Evolutionary conservation across 2,329 filamentous ascomycete genomes (phyloP), one percentile per base, ranked within the genome.

Genomic region (Colletotrichum echinochloae): DNA sequence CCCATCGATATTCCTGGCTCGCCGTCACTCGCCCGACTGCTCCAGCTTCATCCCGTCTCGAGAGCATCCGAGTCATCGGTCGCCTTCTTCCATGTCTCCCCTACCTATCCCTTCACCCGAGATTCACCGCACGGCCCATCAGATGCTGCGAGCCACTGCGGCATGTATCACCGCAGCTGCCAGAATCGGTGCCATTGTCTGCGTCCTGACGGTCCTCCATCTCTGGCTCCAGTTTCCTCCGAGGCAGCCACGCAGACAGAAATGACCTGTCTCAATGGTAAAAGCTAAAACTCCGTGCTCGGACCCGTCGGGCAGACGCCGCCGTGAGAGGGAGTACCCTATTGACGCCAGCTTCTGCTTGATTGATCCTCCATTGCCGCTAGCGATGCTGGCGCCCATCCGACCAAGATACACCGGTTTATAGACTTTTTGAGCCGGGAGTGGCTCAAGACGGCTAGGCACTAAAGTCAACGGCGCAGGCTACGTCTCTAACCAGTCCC

Each of bases 321-420:
- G 39, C 33, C 62, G 41, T 57, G 39, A 52, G n/a, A 37, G 14
- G 18, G 41, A n/a, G 18, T 23, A n/a, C n/a, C n/a, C n/a, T n/a
- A 33, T 30, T 46, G 39, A 56, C 61, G 49, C 49, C 37, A 39
- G 41, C 60, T 46, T 37, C 51, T 28, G 5, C 46, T 23, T 18
- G 48, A 37, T 60, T 68, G 28, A n/a, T 41, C 30, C 18, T 65
- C 46, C 35, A 54, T 71, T 57, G 65, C 64, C 44, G 57, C 68
- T 14, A 61, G 20, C 28, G 26, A 23, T 49, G 44, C 37, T 39
- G 46, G 57, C 46, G 20, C 33, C 16, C 57, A 63, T 33, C 26
- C 35, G 26, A 33, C 14, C 37, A 68, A 20, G 14, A 35, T 54
- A 51, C 33, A 28, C 39, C 60, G 51, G 52, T 52, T 59, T 33